Conservation (phyloP, 805 yeast species). For the Saccharomyces mikatae region DNA sequence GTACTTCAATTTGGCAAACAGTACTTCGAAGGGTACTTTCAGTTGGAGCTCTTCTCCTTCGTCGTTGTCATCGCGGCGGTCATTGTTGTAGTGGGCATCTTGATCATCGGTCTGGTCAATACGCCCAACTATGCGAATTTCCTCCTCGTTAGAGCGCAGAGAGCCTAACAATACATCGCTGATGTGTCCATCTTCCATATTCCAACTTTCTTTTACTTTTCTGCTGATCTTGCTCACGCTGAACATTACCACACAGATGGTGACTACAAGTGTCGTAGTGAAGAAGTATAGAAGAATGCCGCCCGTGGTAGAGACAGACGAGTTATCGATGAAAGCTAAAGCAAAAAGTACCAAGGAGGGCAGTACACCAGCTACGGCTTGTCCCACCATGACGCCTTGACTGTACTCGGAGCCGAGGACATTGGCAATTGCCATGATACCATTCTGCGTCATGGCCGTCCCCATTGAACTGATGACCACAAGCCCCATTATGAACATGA, state of each 20-base stretch:
- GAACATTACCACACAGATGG: slow-evolving; percentile 18
- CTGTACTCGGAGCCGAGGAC: slow-evolving; percentile 69
- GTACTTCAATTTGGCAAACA: slow-evolving; percentile 55
- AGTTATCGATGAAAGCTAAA: slow-evolving; percentile 47
- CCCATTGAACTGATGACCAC: slow-evolving; percentile 65
- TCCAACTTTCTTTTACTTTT: slow-evolving; percentile 2
- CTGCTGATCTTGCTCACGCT: slow-evolving; percentile 19
- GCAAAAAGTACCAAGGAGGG: slow-evolving; percentile 53
- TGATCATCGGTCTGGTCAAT: not conserved
- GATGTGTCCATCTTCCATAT: not conserved
- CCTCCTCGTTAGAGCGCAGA: not conserved
- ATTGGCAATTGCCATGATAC: slow-evolving; percentile 79
- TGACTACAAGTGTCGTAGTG: slow-evolving; percentile 25
- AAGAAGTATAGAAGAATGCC: slow-evolving; percentile 33
- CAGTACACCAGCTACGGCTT: slow-evolving; percentile 86
- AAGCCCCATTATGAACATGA: slow-evolving; percentile 51
- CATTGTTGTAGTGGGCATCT: not conserved
- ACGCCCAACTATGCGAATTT: not conserved
- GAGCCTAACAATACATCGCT: not conserved
- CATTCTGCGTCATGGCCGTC: slow-evolving; percentile 80
- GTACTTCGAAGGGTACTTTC: slow-evolving; percentile 50
- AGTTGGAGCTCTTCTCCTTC: slow-evolving; percentile 18
- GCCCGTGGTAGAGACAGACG: slow-evolving; percentile 11
- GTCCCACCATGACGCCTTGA: slow-evolving; percentile 91
- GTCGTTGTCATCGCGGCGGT: slow-evolving; percentile 1